Evolutionary conservation across 345 rosid genomes (phyloP), one percentile per base, ranked within the genome.

Genomic region (Syzygium aqueum): DNA sequence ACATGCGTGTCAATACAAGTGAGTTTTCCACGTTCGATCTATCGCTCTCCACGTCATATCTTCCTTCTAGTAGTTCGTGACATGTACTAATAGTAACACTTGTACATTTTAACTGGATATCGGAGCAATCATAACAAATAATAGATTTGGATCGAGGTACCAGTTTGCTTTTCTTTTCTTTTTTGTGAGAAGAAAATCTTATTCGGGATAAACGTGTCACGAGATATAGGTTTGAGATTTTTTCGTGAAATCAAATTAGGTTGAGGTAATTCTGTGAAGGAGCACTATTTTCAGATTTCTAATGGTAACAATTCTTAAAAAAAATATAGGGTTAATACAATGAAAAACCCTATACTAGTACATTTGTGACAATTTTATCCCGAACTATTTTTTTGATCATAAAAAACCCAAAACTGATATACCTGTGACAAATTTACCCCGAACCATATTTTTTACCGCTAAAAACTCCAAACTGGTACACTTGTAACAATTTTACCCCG

Each of bases 51-150:
- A 3, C 8, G 2, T 10, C 22, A 30, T 2, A 17, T 33, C 23
- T 19, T 7, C 19, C 49, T 4, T 0, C 1, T 33, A 17, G 23
- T 23, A 3, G 9, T 21, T 3, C 8, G 11, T n/a, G 1, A 2
- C 14, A 25, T 9, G n/a, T 54, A 7, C 5, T 3, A 8, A 54
- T 7, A 8, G 7, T 43, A 43, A 43, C 46, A 43, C 59, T 8
- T 3, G 3, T 54, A 23, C 57, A 54, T 7, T 54, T 21, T 3
- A 19, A 53, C 3, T 11, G 21, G 57, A 19, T 54, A 54, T 7
- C 3, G 8, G 9, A 21, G 57, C 53, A 2, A 17, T 17, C 11
- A 6, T 54, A 21, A 54, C 3, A 23, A 21, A 54, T 8, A 9
- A 4, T 7, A 54, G 8, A 54, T 54, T 54, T 7, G 25, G 57